Evolutionary conservation across 306 rosid genomes (phyloP), one percentile per base, ranked within the genome.

Genomic region (Pyrus communis): DNA sequence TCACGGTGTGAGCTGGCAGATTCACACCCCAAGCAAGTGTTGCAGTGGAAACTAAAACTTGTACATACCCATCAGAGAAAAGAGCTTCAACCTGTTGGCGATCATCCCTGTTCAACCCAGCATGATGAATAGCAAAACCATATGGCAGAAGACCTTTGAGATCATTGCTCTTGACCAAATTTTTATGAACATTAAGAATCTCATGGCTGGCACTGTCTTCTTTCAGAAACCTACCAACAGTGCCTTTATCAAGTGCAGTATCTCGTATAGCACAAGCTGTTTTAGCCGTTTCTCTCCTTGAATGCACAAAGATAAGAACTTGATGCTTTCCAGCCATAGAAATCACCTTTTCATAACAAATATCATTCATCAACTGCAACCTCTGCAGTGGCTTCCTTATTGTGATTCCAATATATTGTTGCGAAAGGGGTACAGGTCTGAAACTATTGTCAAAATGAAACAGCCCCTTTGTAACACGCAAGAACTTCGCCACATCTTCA

Each of bases 1-100:
- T 91, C 69, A 93, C 98, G 23, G 92, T 84, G 69, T 91, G 97
- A 60, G 98, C 98, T 25, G 98, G 97, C 31, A 94, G 86, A 81
- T 94, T 94, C 85, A 91, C 97, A 85, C 97, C 98, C 98, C 97
- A 94, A 58, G 98, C 97, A 83, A 94, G 96, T 79, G 98, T 94
- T 5, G 96, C 98, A 57, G 98, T 94, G 58, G 98, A 94, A 61
- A 94, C 97, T 86, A 94, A 80, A 78, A 94, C 98, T 86, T 91
- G 98, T 38, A 87, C 91, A 83, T 94, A 97, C 28, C 98, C 97
- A 75, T 86, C 95, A 18, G 96, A 89, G 82, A 94, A 92, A 70
- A 94, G 97, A 76, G 87, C 97, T 86, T 94, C 98, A 79, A 94
- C 98, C 75, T 92, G 91, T 80, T 94, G 91, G 12, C 98, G 91